Conservation (phyloP, 345 rosid species). For the Euphorbia pulcherrima region DNA sequence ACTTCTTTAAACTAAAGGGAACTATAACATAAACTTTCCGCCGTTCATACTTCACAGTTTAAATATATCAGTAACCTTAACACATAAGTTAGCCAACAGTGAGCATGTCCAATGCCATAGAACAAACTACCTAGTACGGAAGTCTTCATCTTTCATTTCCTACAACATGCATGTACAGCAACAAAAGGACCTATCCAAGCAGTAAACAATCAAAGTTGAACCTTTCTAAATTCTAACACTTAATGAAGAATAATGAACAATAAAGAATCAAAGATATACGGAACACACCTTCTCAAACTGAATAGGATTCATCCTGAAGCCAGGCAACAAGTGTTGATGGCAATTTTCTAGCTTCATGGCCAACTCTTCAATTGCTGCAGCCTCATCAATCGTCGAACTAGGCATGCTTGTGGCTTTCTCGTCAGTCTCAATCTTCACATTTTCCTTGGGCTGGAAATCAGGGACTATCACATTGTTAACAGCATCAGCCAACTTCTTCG, state of each 20-base stretch:
- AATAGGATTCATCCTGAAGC: constrained; percentile 64
- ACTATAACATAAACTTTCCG: not conserved
- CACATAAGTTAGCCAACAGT: not conserved
- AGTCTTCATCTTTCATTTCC: not conserved
- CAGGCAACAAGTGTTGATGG: constrained; percentile 37
- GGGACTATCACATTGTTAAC: constrained; percentile 58
- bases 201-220: not conserved
- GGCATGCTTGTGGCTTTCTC: constrained; percentile 54
- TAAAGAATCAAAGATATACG: not conserved
- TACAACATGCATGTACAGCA: too few species aligned
- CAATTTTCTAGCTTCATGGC: constrained; percentile 45
- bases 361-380: constrained; percentile 47
- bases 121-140: not conserved
- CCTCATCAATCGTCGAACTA: constrained; percentile 48
- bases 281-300: constrained; percentile 75
- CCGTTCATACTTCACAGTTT: not conserved
- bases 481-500: constrained; percentile 52
- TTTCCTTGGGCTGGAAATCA: constrained; percentile 58
- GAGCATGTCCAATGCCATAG: not conserved
- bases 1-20: not conserved
- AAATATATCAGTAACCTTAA: not conserved
- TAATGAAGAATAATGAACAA: not conserved
- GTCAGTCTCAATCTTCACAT: constrained; percentile 59
- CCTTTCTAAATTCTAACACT: not conserved
- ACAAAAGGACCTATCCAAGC: not conserved